Evolutionary conservation across 768 basidiomycete species (phyloP).

Genomic region (Podaxis sp.): DNA sequence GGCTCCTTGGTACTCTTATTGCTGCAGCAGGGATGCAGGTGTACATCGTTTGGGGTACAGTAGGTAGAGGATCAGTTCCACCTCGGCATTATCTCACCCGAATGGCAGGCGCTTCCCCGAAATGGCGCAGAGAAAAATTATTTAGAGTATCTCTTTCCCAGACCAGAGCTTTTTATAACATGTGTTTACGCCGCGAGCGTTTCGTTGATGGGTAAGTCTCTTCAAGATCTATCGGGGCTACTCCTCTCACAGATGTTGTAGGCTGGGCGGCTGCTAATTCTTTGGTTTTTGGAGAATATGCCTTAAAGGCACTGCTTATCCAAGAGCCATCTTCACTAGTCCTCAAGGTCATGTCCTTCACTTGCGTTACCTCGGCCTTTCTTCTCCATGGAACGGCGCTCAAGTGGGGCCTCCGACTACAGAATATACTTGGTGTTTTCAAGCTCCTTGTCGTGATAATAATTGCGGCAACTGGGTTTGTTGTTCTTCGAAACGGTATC

Average conservation of each 20-base stretch:
- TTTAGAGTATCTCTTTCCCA: conserved; percentile 59
- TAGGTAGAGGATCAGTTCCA: conserved; percentile 17
- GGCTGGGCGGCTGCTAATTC: conserved; percentile 45
- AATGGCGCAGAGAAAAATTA: conserved; percentile 77
- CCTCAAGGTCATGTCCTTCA: conserved; percentile 35
- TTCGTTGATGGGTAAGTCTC: conserved; percentile 39
- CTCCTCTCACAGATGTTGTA: conserved; percentile 10
- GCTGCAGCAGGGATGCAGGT: conserved; percentile 36
- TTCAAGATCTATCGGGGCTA: not conserved
- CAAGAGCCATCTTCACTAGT: conserved; percentile 23
- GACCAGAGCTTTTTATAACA: conserved; percentile 55
- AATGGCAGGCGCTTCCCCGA: conserved; percentile 48
- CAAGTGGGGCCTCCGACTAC: conserved; percentile 58
- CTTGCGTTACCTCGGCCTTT: conserved; percentile 35
- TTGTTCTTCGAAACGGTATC: conserved; percentile 36
- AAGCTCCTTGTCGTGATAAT: conserved; percentile 51
- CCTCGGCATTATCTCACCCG: not conserved
- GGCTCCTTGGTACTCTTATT: conserved; percentile 35
- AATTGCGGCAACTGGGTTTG: conserved; percentile 49
- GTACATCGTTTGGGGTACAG: conserved; percentile 37
- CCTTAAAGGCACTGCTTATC: conserved; percentile 27
- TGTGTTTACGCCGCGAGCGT: conserved; percentile 56
- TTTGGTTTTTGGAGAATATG: conserved; percentile 62
- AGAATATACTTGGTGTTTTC: conserved; percentile 60
- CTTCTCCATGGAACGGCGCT: conserved; percentile 43